These are phyloP conservation scores for Tetrahymena thermophila DNA, from an alignment of 73 alveolate species.

Conservation along the genomic window DNA sequence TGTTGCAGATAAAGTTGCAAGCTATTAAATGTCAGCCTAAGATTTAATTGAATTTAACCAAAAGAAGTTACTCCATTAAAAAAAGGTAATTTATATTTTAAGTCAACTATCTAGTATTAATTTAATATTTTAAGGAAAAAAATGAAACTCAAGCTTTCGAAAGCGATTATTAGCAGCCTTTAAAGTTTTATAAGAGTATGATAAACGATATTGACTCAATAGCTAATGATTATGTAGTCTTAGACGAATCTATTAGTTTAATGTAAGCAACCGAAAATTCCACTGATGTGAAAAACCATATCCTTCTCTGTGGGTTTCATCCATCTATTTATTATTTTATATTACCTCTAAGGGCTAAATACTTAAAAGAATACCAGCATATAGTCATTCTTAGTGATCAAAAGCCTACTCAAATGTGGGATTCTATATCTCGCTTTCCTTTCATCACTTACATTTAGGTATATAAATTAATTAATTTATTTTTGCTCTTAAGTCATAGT, in stretches of 20 bases:
- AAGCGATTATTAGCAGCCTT: slow-evolving; percentile 25
- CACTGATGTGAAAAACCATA: slow-evolving; percentile 73
- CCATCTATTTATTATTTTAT: slow-evolving; percentile 87
- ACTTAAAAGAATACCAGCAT: slow-evolving; percentile 72
- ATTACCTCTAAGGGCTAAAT: slow-evolving; percentile 87
- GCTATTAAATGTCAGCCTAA: slow-evolving; percentile 55
- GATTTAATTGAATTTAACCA: slow-evolving; percentile 23
- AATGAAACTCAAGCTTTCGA: slow-evolving; percentile 15
- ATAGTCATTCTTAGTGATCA: slow-evolving; percentile 77
- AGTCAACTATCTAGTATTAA: not conserved
- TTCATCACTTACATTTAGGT: slow-evolving; percentile 50
- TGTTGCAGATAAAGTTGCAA: slow-evolving; percentile 84
- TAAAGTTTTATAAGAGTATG: slow-evolving; percentile 48
- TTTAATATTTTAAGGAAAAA: not conserved
- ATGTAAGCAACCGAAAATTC: slow-evolving; percentile 55
- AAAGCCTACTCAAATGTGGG: slow-evolving; percentile 86
- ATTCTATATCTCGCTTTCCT: slow-evolving; percentile 78
- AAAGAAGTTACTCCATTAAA: slow-evolving; percentile 1
- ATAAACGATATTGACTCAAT: slow-evolving; percentile 49
- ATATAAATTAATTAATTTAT: not conserved
- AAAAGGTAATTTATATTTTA: not conserved
- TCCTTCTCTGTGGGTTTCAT: slow-evolving; percentile 94
- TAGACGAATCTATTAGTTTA: slow-evolving; percentile 49
- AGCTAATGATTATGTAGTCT: slow-evolving; percentile 63
- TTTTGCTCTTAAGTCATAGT: no score